A percentile compares a stretch with the other conserved stretches of the same genome.
These are phyloP conservation scores for Lyophyllum shimeji DNA, from an alignment of 768 basidiomycete genomes.

Conservation along the genomic window DNA sequence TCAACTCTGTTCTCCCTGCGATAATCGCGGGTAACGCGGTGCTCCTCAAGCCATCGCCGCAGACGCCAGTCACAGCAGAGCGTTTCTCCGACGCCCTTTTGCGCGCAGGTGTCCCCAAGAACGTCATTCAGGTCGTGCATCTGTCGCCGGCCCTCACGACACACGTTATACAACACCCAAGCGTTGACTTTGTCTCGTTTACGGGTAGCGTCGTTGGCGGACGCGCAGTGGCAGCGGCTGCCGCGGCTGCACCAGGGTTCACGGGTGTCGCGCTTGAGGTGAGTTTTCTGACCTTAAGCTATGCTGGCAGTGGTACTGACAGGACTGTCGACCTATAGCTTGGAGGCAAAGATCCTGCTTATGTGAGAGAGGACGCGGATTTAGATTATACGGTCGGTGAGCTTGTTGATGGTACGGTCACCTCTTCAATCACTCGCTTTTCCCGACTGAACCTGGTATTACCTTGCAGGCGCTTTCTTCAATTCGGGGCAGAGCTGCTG, in stretches of 20 bases:
- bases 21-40: slow-evolving; percentile 90
- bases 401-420: slow-evolving; percentile 78
- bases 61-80: slow-evolving; percentile 89
- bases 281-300: slow-evolving; percentile 8
- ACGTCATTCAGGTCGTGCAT: slow-evolving; percentile 76
- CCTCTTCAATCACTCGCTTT: not conserved
- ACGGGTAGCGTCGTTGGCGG: slow-evolving; percentile 86
- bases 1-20: slow-evolving; percentile 92
- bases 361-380: slow-evolving; percentile 87
- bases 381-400: slow-evolving; percentile 80
- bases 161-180: slow-evolving; percentile 59
- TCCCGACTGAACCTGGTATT: not conserved
- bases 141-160: slow-evolving; percentile 62
- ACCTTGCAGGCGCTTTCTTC: slow-evolving; percentile 76
- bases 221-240: slow-evolving; percentile 67
- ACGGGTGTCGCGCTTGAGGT: slow-evolving; percentile 89
- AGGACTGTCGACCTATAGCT: slow-evolving; percentile 48
- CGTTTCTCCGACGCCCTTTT: slow-evolving; percentile 67
- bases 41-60: slow-evolving; percentile 93
- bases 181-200: slow-evolving; percentile 83
- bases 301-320: not conserved
- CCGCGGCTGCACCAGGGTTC: slow-evolving; percentile 65
- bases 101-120: slow-evolving; percentile 76
- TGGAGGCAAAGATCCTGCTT: slow-evolving; percentile 98
- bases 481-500: slow-evolving; percentile 99